Base-by-base conservation (phyloP, 331 rosid species). In the Pyrus hybrid region DNA sequence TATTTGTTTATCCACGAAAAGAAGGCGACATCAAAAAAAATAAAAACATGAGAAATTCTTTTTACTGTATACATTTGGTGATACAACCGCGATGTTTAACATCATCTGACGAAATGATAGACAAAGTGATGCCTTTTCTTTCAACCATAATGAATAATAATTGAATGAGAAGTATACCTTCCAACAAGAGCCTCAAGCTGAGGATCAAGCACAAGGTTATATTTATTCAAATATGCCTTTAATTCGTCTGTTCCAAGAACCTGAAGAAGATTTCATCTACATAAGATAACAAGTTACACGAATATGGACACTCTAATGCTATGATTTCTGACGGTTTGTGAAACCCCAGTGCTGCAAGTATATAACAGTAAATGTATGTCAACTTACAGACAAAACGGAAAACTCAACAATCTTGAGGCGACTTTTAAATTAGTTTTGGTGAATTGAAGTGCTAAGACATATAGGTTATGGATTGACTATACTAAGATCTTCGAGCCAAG, bases 211-310 rank as follows among this genome's bases (percentile, higher is more conserved):
- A 63, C 84, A 18, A 85, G 70, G 13, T 76, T 82, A 77, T 82
- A 85, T 78, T 82, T 85, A 67, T 76, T 74, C 80, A 85, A 70
- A 63, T 85, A 82, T 8, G 80, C 73, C 51, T 82, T 71, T 65
- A 82, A 74, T 7, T 85, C 88, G 51, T 85, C 86, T 2, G 88
- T 82, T 56, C 88, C 86, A 70, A 85, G 80, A 68, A 85, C 86
- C 86, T 85, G 84, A 65, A 57, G 63, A 74, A 49, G 21, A 63
- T 45, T 10, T 61, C 66, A 58, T 67, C 63, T 8, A 57, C 67
- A 56, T 23, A 63, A 63, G 47, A 37, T 53, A 54, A 71, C 45
- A 16, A 20, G 37, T 8, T 26, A n/a, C 8, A 64, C 14, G 25
- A 63, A 17, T 41, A 28, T 54, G 22, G 23, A 11, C 56, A 49